phyloP scores from a whole-genome alignment of 164 flowering plant genomes.

The Vitis rupestris region DNA sequence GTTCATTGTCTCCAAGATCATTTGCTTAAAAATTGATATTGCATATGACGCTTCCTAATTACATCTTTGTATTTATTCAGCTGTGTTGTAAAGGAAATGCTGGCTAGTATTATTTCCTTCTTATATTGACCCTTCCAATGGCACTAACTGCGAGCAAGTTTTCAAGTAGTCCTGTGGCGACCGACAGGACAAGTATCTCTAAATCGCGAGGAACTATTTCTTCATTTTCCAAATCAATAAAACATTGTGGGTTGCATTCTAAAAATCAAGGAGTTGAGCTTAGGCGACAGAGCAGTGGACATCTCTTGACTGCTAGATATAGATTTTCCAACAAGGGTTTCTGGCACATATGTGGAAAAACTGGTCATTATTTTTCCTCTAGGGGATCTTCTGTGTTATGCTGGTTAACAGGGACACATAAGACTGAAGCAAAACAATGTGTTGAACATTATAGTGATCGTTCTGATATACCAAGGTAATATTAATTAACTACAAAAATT shows the following conservation, averaged over 20 bases:
- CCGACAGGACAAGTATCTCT: conserved; percentile 24
- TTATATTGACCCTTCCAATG: conserved; percentile 32
- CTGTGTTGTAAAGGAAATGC: conserved; percentile 16
- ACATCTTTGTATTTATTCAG: conserved; percentile 13
- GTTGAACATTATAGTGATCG: conserved; percentile 34
- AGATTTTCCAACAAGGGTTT: conserved; percentile 23
- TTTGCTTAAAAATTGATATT: neutral
- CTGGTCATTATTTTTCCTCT: conserved; percentile 12
- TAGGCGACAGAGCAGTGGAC: conserved; percentile 29
- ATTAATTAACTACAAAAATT: neutral
- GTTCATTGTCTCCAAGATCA: neutral
- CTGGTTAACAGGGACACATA: conserved; percentile 41
- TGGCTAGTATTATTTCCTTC: conserved; percentile 17
- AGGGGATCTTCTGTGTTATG: conserved; percentile 42
- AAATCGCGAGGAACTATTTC: conserved; percentile 30
- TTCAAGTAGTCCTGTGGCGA: conserved; percentile 32
- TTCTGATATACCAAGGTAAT: conserved; percentile 50
- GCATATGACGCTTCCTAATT: neutral
- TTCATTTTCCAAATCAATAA: conserved; percentile 39
- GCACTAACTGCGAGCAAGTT: conserved; percentile 40
- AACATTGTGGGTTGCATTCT: conserved; percentile 23
- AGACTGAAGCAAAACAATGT: conserved; percentile 50
- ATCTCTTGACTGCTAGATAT: conserved; percentile 24
- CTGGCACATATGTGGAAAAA: conserved; percentile 30
- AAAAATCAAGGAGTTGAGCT: conserved; percentile 30